Base-by-base conservation (phyloP, 2,329 filamentous ascomycete species). In the Penicillium hesseltinei region DNA sequence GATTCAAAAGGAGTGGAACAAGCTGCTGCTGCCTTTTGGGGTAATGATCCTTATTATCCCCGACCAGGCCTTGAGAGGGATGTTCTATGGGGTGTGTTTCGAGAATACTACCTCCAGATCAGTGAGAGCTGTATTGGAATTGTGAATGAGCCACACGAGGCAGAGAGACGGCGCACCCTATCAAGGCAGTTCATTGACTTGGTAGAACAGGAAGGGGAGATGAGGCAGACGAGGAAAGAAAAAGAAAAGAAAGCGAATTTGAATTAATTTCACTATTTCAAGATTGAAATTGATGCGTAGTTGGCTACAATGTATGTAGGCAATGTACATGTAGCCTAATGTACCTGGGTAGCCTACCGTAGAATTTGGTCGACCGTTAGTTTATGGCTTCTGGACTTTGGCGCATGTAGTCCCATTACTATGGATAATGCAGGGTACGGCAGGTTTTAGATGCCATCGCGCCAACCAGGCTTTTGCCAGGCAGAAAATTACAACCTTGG, bases 11-110 rank as follows among this genome's bases (percentile, higher is more conserved):
- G 36, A 38, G 36, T 38, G n/a, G 36, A 38, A 38, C n/a, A 38
- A 38, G 36, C 36, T 4, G 36, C n/a, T 19, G 36, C n/a, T 38
- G n/a, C n/a, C 0, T 38, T 38, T 38, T 38, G 36, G 36, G 4
- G 36, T 0, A 19, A 38, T 19, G 36, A 38, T 38, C 36, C 1
- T 0, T 85, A 75, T 55, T 84, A 75, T 61, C 81, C 81, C 2
- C 72, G 75, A 0, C 80, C 78, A 7, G 60, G 59, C 1, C 54
- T 36, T 17, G 31, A 64, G 8, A 56, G 52, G 5, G 10, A 11
- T 2, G 42, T 69, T 4, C 74, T 71, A 71, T 38, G 36, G 36
- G 33, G n/a, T 7, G 55, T 46, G 0, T 74, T 75, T 49, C 58
- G 59, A 25, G 49, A 62, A 9, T 56, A 61, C 25, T 75, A 74